Percentiles rank a stretch among this genome's conserved stretches.
Evolutionary conservation across 768 basidiomycete species (phyloP).

Genomic region (Boletus rubescentipes): DNA sequence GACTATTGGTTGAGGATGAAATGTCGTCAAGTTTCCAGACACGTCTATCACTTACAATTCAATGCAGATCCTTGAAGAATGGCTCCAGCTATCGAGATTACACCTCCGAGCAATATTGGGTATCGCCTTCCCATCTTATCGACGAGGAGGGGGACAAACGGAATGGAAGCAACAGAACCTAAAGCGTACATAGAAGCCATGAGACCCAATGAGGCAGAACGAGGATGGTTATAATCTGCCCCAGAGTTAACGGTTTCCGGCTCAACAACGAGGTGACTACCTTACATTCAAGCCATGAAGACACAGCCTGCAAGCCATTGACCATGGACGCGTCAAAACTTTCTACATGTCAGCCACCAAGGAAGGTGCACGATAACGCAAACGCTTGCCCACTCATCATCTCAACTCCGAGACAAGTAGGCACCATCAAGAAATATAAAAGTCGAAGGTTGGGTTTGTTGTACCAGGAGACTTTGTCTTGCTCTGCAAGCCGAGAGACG

Average conservation of each 20-base stretch:
- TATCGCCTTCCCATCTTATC: constrained; percentile 11
- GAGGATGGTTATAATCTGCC: constrained; percentile 53
- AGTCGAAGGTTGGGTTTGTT: constrained; percentile 54
- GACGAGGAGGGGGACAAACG: constrained; percentile 27
- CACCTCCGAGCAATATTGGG: constrained; percentile 8
- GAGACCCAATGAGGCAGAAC: constrained; percentile 54
- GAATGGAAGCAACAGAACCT: constrained; percentile 52
- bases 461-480: constrained; percentile 60
- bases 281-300: constrained; percentile 55
- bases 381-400: constrained; percentile 10
- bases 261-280: not conserved
- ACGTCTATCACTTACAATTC: constrained; percentile 3
- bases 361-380: not conserved
- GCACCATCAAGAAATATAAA: constrained; percentile 56
- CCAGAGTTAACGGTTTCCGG: not conserved
- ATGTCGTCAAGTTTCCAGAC: no score
- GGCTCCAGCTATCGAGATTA: constrained; percentile 3
- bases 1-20: not conserved
- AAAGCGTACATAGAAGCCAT: constrained; percentile 60
- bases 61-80: constrained; percentile 12
- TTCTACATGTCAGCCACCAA: not conserved
- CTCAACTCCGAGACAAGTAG: constrained; percentile 23
- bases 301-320: constrained; percentile 59
- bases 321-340: constrained; percentile 50
- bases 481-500: constrained; percentile 17